Percentiles rank a stretch among this genome's conserved stretches.
These are phyloP conservation scores for Botrytis galanthina DNA, from an alignment of 2,329 filamentous ascomycete genomes.

Conservation along the genomic window DNA sequence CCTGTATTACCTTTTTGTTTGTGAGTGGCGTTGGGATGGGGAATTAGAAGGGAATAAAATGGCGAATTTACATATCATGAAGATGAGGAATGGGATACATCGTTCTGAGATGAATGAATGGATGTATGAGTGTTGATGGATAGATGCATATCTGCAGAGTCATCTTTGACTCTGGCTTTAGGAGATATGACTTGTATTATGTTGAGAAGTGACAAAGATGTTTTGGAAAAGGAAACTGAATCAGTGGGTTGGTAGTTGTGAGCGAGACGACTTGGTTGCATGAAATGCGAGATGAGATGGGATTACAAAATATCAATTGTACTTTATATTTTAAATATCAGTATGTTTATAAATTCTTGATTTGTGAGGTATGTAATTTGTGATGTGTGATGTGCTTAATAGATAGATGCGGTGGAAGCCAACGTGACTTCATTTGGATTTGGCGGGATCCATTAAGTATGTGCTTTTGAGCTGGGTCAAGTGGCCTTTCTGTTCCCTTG, in stretches of 20 bases:
- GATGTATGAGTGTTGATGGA: not conserved
- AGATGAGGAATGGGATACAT: slow-evolving; percentile 6
- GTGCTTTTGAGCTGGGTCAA: not conserved
- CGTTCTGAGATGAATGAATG: not conserved
- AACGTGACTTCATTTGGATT: not conserved
- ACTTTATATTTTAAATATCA: not conserved
- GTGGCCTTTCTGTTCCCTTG: not conserved
- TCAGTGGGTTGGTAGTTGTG: not conserved
- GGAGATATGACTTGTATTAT: not conserved
- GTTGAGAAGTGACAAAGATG: not conserved
- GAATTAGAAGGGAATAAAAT: slow-evolving; percentile 14
- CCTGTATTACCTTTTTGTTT: slow-evolving; percentile 2
- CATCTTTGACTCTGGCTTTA: not conserved
- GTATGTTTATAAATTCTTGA: not conserved
- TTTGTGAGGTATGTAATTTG: not conserved
- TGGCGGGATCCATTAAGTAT: not conserved
- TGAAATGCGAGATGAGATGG: not conserved
- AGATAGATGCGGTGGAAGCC: not conserved
- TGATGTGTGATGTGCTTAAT: not conserved
- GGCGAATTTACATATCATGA: slow-evolving; percentile 10
- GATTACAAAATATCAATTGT: not conserved
- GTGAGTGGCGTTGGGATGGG: not conserved
- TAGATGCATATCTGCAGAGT: not conserved
- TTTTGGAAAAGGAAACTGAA: not conserved
- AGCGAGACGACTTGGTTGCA: not conserved